phyloP scores from a whole-genome alignment of 495 filamentous ascomycete genomes.

The Aspergillus steynii region DNA sequence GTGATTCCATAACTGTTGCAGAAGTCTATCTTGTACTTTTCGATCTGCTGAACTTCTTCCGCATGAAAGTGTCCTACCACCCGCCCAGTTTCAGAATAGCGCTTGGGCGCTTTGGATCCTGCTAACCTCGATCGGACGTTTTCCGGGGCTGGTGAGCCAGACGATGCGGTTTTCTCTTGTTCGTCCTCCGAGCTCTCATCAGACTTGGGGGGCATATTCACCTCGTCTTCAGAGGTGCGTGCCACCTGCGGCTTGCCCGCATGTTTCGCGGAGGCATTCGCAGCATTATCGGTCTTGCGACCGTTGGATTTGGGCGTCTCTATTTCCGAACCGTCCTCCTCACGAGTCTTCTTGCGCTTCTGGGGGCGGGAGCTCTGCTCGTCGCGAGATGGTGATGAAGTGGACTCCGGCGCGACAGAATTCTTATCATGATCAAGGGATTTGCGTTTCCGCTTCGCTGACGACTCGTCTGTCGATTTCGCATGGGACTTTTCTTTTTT shows the following conservation, averaged over 20 bases:
- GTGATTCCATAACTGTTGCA: constrained; percentile 32
- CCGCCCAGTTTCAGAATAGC: background rate
- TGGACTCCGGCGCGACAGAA: background rate
- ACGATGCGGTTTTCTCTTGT: background rate
- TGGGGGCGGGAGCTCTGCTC: background rate
- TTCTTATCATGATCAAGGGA: constrained; percentile 4
- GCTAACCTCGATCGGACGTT: background rate
- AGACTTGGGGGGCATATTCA: background rate
- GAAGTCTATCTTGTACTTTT: constrained; percentile 38
- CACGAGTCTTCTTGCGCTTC: constrained; percentile 6
- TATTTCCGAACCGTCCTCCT: background rate
- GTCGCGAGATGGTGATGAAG: background rate
- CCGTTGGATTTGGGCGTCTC: background rate
- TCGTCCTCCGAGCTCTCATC: background rate
- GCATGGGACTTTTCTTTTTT: constrained; percentile 1
- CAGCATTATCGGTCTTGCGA: background rate
- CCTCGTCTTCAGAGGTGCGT: background rate
- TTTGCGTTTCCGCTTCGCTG: constrained; percentile 13
- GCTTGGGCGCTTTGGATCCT: background rate
- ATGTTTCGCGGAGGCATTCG: background rate
- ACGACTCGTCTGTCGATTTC: constrained; percentile 1
- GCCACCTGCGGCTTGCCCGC: background rate
- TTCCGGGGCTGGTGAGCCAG: background rate
- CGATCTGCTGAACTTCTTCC: constrained; percentile 64
- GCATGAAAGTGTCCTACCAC: constrained; percentile 63